Percentiles rank a stretch among this genome's conserved stretches.
These are phyloP conservation scores for Strigomonas galati DNA, from an alignment of 208 protist species.

Conservation along the genomic window DNA sequence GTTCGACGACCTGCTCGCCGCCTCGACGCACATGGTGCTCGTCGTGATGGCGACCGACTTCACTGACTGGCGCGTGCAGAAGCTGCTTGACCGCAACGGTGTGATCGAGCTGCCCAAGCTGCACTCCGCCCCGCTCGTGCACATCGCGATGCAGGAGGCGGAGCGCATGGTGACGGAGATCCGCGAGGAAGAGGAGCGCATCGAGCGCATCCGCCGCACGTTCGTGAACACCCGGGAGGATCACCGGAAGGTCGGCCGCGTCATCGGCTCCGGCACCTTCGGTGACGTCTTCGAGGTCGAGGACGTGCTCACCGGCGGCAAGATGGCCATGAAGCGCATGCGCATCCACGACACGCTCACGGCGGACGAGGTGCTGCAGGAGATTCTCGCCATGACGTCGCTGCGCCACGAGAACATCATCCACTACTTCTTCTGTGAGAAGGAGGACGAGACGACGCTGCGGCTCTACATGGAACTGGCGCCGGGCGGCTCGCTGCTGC, in stretches of 20 bases:
- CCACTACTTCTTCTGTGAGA: slow-evolving; percentile 91
- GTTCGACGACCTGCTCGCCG: slow-evolving; percentile 54
- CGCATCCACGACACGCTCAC: slow-evolving; percentile 80
- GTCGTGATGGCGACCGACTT: slow-evolving; percentile 75
- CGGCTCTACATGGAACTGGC: slow-evolving; percentile 93
- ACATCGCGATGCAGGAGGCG: slow-evolving; percentile 85
- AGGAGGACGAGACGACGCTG: slow-evolving; percentile 71
- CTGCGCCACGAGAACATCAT: slow-evolving; percentile 93
- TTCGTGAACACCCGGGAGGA: slow-evolving; percentile 58
- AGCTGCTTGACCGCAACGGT: slow-evolving; percentile 63
- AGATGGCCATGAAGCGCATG: slow-evolving; percentile 89
- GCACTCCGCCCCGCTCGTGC: slow-evolving; percentile 59
- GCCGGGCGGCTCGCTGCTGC: slow-evolving; percentile 77
- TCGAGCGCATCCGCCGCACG: slow-evolving; percentile 71
- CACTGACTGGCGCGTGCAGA: slow-evolving; percentile 76
- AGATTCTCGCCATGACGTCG: slow-evolving; percentile 88
- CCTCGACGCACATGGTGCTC: slow-evolving; percentile 51
- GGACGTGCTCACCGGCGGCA: slow-evolving; percentile 79
- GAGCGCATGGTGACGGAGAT: slow-evolving; percentile 73
- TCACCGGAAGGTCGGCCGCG: slow-evolving; percentile 52
- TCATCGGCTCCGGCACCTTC: slow-evolving; percentile 82
- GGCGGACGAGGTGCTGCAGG: slow-evolving; percentile 71
- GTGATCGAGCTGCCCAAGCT: slow-evolving; percentile 82
- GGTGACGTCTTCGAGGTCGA: slow-evolving; percentile 88
- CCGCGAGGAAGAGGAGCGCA: slow-evolving; percentile 76